Conservation (phyloP, 495 filamentous ascomycete species). For the Sordaria brevicollis region DNA sequence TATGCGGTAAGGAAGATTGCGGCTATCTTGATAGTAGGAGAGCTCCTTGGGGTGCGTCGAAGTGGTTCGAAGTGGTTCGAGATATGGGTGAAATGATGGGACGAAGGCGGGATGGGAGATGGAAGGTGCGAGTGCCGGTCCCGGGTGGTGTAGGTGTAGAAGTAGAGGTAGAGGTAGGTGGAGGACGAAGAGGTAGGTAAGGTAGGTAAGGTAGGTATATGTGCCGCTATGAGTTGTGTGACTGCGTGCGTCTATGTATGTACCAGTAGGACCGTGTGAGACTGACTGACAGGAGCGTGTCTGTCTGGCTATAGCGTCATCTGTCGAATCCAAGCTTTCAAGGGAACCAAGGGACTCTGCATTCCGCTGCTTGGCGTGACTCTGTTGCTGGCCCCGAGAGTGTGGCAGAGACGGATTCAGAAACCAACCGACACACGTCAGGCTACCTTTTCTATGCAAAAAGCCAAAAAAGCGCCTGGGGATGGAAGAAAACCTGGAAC, state of each 20-base stretch:
- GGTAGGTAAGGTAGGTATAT: not conserved
- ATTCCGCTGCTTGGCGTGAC: not conserved
- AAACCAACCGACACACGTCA: not conserved
- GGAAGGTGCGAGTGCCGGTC: not conserved
- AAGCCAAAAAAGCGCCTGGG: not conserved
- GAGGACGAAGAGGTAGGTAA: too few species aligned
- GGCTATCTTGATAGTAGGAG: not conserved
- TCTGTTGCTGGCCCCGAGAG: not conserved
- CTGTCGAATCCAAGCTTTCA: not conserved
- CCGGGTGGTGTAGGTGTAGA: not conserved
- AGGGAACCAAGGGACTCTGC: not conserved
- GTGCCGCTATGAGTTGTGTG: not conserved
- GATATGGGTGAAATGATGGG: not conserved
- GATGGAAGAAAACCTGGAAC: not conserved
- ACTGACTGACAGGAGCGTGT: too few species aligned
- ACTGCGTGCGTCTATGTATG: not conserved
- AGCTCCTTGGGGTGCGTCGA: not conserved
- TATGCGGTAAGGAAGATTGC: not conserved
- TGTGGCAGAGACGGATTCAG: not conserved
- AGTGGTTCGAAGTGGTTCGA: not conserved
- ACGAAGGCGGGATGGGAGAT: not conserved
- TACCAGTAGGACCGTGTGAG: not conserved
- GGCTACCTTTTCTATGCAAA: not conserved
- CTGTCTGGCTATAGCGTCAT: not conserved
- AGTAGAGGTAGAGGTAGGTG: not conserved